phyloP scores from a whole-genome alignment of 768 basidiomycete genomes.

The Tephrocybe sp. region DNA sequence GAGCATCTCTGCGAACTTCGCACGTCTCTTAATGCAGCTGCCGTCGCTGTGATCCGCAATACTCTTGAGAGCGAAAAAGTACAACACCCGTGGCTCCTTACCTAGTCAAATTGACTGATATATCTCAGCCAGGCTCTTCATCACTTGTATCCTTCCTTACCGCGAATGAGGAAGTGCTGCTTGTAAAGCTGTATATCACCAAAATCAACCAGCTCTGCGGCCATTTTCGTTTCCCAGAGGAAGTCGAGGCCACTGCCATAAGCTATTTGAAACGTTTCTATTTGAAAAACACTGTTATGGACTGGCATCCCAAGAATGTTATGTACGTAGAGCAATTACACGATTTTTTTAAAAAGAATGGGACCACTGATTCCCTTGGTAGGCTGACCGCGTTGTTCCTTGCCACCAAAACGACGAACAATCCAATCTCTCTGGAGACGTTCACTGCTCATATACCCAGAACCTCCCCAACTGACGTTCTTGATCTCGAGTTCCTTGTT shows the following conservation, averaged over 20 bases:
- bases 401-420: slow-evolving; percentile 97
- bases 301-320: slow-evolving; percentile 98
- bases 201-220: slow-evolving; percentile 86
- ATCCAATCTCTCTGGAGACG: slow-evolving; percentile 82
- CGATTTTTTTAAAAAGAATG: background rate
- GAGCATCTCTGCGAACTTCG: slow-evolving; percentile 64
- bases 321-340: slow-evolving; percentile 79
- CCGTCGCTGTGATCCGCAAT: slow-evolving; percentile 72
- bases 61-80: slow-evolving; percentile 85
- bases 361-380: slow-evolving; percentile 6
- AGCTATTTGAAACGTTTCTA: slow-evolving; percentile 97
- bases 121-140: slow-evolving; percentile 69
- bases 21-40: slow-evolving; percentile 66
- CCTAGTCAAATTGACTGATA: slow-evolving; percentile 18
- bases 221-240: slow-evolving; percentile 85
- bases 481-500: slow-evolving; percentile 94
- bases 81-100: slow-evolving; percentile 20
- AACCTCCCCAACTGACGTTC: slow-evolving; percentile 78
- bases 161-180: slow-evolving; percentile 80
- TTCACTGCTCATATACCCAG: slow-evolving; percentile 85
- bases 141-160: slow-evolving; percentile 70
- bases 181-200: slow-evolving; percentile 86
- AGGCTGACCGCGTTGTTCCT: slow-evolving; percentile 96
- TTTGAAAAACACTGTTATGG: slow-evolving; percentile 97
- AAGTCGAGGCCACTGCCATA: slow-evolving; percentile 91